phyloP scores from a whole-genome alignment of 345 rosid genomes.

The Arabidopsis suecica region DNA sequence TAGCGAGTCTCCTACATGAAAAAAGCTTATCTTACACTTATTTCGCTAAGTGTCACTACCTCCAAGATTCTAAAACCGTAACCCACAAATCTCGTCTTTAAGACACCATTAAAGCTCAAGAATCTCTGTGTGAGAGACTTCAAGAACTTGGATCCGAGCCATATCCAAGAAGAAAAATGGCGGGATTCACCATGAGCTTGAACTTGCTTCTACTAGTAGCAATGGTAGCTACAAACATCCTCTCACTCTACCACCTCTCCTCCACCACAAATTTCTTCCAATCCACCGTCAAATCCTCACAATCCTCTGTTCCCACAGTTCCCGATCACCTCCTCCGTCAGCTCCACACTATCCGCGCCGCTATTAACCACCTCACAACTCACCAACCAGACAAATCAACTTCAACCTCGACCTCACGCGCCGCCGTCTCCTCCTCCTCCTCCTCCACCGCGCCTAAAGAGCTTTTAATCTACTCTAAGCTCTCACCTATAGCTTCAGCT shows the following conservation, averaged over 20 bases:
- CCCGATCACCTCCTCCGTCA: conserved; percentile 90
- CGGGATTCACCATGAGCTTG: conserved; percentile 94
- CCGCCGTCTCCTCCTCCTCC: conserved; percentile 40
- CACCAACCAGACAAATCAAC: conserved; percentile 58
- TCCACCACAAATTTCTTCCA: conserved; percentile 59
- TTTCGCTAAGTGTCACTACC: conserved; percentile 27
- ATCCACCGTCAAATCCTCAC: conserved; percentile 55
- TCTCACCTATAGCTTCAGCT: conserved; percentile 86
- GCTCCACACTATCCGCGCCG: conserved; percentile 87
- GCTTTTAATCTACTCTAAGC: conserved; percentile 79
- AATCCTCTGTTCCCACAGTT: conserved; percentile 53
- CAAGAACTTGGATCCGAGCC: conserved; percentile 34
- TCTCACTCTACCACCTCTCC: conserved; percentile 95
- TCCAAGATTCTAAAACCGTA: conserved; percentile 12
- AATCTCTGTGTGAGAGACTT: conserved; percentile 22
- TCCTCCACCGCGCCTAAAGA: conserved; percentile 68
- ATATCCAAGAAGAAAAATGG: conserved; percentile 23
- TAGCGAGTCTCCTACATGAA: conserved; percentile 13
- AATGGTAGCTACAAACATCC: conserved; percentile 97
- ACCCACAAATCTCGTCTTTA: conserved; percentile 30
- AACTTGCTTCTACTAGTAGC: conserved; percentile 78
- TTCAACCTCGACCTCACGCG: background rate
- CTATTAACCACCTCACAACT: conserved; percentile 87
- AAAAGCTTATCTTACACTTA: conserved; percentile 37
- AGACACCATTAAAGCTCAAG: conserved; percentile 22